Conservation (phyloP, 192 early-diverging fungal genomes). For the Coemansia sp. region DNA sequence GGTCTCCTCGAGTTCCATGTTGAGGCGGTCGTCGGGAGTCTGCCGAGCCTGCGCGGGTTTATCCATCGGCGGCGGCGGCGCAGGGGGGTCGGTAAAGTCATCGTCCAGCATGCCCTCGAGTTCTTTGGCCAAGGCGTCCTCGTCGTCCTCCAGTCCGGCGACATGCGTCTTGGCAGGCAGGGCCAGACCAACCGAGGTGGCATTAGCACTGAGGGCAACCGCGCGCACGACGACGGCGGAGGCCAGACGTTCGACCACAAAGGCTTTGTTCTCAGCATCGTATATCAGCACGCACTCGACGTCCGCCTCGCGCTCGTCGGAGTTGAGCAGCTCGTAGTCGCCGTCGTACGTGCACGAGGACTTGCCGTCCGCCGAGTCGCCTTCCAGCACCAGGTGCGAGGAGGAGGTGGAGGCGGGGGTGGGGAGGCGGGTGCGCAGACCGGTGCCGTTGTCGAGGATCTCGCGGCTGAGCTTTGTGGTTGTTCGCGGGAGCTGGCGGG, state of each 20-base stretch:
- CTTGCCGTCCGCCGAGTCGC: conserved; percentile 30
- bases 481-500: conserved; percentile 38
- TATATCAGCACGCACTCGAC: conserved; percentile 44
- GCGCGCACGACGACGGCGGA: conserved; percentile 13
- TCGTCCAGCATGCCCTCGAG: conserved; percentile 44
- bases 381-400: conserved; percentile 23
- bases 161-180: conserved; percentile 29
- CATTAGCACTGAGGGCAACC: no score
- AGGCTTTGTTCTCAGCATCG: conserved; percentile 35
- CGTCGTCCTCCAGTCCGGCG: conserved; percentile 3
- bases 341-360: conserved; percentile 42
- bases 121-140: conserved; percentile 45
- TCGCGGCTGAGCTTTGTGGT: conserved; percentile 45
- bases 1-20: conserved; percentile 24
- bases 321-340: conserved; percentile 21
- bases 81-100: conserved; percentile 17
- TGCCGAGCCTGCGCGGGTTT: conserved; percentile 3
- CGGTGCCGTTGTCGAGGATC: conserved; percentile 29
- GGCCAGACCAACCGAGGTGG: conserved; percentile 14
- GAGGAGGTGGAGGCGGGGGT: background rate
- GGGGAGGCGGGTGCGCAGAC: conserved; percentile 23
- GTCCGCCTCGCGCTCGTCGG: conserved; percentile 12
- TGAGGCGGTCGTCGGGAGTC: conserved; percentile 23
- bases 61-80: no score
- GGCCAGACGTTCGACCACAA: conserved; percentile 36